Percentiles rank a stretch among this genome's conserved stretches.
Conservation (phyloP, 2,329 filamentous ascomycete genomes). For the Bretziella fagacearum region DNA sequence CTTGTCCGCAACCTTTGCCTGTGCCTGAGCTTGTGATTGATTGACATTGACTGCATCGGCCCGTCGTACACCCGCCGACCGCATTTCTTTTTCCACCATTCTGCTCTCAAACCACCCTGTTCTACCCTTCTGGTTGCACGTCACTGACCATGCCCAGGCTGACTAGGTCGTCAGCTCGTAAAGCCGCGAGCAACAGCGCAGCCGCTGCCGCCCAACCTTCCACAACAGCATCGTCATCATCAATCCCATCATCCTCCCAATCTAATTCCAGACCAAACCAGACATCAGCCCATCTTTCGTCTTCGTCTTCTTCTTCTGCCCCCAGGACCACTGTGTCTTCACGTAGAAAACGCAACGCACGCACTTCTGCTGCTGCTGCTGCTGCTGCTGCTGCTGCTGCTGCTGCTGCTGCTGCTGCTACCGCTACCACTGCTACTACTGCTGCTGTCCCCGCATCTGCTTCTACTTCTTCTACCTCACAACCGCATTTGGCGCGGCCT, state of each 20-base stretch:
- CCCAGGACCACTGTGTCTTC: slow-evolving; percentile 12
- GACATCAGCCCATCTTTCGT: slow-evolving; percentile 20
- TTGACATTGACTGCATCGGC: slow-evolving; percentile 9
- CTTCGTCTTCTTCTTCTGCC: slow-evolving; percentile 22
- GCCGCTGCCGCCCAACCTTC: slow-evolving; percentile 25
- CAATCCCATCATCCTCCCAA: slow-evolving; percentile 20
- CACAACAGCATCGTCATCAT: background rate
- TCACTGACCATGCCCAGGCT: slow-evolving; percentile 46
- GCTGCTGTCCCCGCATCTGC: background rate
- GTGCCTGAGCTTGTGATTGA: background rate
- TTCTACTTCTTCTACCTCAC: background rate
- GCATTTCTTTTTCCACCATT: background rate
- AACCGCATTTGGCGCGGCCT: too few species aligned
- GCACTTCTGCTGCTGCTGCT: background rate
- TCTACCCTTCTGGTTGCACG: background rate
- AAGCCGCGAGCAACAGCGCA: slow-evolving; percentile 49
- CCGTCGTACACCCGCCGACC: slow-evolving; percentile 5
- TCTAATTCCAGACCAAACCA: slow-evolving; percentile 21
- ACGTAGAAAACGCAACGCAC: background rate
- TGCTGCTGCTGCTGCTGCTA: too few species aligned
- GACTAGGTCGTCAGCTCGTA: slow-evolving; percentile 85
- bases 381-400: too few species aligned
- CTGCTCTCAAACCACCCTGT: background rate
- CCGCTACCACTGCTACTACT: background rate
- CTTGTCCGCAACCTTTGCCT: background rate